A percentile compares a stretch with the other conserved stretches of the same genome.
Conservation (phyloP, 768 basidiomycete genomes). For the Daedalea quercina region DNA sequence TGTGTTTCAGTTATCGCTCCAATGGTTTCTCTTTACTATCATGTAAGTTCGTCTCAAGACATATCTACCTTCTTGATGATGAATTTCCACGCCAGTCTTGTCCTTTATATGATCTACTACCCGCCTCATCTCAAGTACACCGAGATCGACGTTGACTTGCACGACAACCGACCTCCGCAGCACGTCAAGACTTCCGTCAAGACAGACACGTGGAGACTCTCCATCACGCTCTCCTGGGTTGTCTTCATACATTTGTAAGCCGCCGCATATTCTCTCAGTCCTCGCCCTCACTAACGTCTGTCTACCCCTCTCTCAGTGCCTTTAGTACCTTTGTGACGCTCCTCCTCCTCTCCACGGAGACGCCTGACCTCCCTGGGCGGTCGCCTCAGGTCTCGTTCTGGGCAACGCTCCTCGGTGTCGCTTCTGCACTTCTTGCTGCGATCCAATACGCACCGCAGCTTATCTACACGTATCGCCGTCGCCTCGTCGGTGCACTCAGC, state of each 20-base stretch:
- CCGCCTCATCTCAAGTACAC: conserved; percentile 76
- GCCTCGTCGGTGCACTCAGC: conserved; percentile 87
- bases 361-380: conserved; percentile 30
- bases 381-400: conserved; percentile 44
- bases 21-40: conserved; percentile 79
- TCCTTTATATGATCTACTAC: conserved; percentile 91
- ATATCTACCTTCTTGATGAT: not conserved
- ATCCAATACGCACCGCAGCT: conserved; percentile 90
- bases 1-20: conserved; percentile 70
- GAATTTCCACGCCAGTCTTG: conserved; percentile 44
- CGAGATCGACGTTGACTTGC: conserved; percentile 33
- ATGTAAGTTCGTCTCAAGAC: conserved; percentile 48
- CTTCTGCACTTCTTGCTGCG: conserved; percentile 69
- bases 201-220: conserved; percentile 72
- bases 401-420: conserved; percentile 85
- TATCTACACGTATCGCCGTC: conserved; percentile 64
- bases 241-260: conserved; percentile 70
- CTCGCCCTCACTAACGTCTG: not conserved
- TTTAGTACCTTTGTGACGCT: conserved; percentile 56
- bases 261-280: not conserved
- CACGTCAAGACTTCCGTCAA: conserved; percentile 43
- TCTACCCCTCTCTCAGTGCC: conserved; percentile 33
- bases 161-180: conserved; percentile 35
- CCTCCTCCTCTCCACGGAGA: conserved; percentile 46
- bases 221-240: conserved; percentile 67